Evolutionary conservation across 1,284 basidiomycete species (phyloP).

Genomic region (Trichosporon asahii): DNA sequence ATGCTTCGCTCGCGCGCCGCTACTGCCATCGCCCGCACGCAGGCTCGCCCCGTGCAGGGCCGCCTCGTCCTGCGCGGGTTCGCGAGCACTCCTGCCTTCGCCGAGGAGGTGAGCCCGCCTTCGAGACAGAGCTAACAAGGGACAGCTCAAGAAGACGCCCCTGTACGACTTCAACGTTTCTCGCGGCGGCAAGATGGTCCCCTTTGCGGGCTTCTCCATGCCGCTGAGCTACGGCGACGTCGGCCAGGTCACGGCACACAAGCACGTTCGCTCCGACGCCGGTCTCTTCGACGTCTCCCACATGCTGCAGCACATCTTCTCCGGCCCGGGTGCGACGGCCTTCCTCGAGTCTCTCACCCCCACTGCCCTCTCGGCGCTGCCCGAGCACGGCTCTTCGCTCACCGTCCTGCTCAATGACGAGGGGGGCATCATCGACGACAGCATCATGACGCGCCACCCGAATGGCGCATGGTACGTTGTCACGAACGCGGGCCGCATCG

Average conservation of each 20-base stretch:
- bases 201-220: conserved; percentile 95
- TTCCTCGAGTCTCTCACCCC: conserved; percentile 85
- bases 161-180: conserved; percentile 87
- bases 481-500: conserved; percentile 87
- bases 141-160: conserved; percentile 62
- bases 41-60: conserved; percentile 5
- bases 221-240: conserved; percentile 79
- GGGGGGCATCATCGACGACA: conserved; percentile 96
- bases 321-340: conserved; percentile 65
- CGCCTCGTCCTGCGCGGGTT: conserved; percentile 26
- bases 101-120: conserved; percentile 23
- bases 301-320: conserved; percentile 89
- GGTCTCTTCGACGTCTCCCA: conserved; percentile 98
- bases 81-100: conserved; percentile 18
- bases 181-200: conserved; percentile 90
- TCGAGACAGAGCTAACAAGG: background rate
- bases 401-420: conserved; percentile 82
- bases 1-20: conserved; percentile 14
- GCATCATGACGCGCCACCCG: conserved; percentile 71
- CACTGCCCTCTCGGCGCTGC: conserved; percentile 67
- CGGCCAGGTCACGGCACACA: conserved; percentile 87
- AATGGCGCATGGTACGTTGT: conserved; percentile 85
- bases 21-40: conserved; percentile 8
- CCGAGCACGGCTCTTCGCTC: conserved; percentile 70
- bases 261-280: conserved; percentile 76